Evolutionary conservation across 2,329 filamentous ascomycete genomes (phyloP), one percentile per base, ranked within the genome.

Genomic region (Tolypocladium pustulatum): DNA sequence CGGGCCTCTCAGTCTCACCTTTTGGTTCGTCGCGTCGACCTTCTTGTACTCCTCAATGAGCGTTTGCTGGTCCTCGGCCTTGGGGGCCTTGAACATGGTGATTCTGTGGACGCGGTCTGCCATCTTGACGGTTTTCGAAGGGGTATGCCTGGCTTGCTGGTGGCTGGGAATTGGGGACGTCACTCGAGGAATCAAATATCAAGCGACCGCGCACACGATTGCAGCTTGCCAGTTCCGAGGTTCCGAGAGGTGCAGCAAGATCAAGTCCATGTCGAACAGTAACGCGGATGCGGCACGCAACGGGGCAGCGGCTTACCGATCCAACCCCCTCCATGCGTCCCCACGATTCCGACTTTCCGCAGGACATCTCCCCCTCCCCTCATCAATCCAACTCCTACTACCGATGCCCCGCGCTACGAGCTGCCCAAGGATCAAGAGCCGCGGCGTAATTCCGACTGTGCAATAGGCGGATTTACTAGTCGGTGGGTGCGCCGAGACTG

Each of bases 71-170:
- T 76, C 72, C 52, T 73, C 77, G 59, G 69, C 65, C 53, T 74
- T 72, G 27, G 78, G 75, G 41, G 81, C 64, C 72, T 81, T 82
- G 75, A 82, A 82, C 73, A 82, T 74, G 62, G 80, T 82, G 40
- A 79, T 67, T 57, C 80, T 74, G 66, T 78, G 74, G 60, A 81
- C 70, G 54, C 71, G 73, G 62, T 69, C 68, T 22, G 73, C 69
- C 76, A 80, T 67, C 6, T 22, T 49, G 49, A n/a, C 49, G 49
- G 49, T 34, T 3, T 1, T 52, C 17, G 17, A 49, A n/a, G n/a
- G n/a, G n/a, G n/a, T n/a, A n/a, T n/a, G n/a, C n/a, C n/a, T n/a
- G n/a, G n/a, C 6, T 25, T 49, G 22, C 5, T 27, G 43, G 22
- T 4, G 41, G 41, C 41, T 25, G 41, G 41, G 22, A 25, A 46